Evolutionary conservation across 129 eudicot genomes (phyloP), one percentile per base, ranked within the genome.

Genomic region (Sambucus nigra): DNA sequence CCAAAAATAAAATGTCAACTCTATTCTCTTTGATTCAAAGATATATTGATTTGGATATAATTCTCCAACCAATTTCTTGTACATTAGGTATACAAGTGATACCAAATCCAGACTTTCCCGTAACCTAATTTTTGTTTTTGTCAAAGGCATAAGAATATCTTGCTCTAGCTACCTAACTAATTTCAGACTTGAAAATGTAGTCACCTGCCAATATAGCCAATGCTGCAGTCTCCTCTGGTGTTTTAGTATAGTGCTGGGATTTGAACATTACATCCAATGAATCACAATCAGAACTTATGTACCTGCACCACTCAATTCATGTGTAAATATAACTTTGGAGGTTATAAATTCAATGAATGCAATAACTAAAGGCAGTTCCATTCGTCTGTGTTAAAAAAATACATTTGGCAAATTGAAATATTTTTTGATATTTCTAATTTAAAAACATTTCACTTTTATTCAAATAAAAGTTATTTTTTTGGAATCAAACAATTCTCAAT

Each of bases 231-330:
- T 71, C 82, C 46, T 84, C 85, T 2, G 77, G 73, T 20, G 85
- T 70, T 60, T 66, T 70, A 4, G 77, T 73, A 51, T 69, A 84
- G 17, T 66, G 61, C 29, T 76, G 84, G 25, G 32, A 2, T 4
- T 71, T 35, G 39, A 51, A 80, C 53, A 84, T 60, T 28, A 80
- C 80, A 2, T 73, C 60, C n/a, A 84, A 40, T 1, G 94, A 76
- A 69, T 84, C 85, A 59, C 94, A 84, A 49, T 84, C 88, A 1
- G 88, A 55, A 50, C 66, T 71, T 8, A 84, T 84, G 78, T 84
- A 84, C 56, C 88, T 84, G 73, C 60, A 59, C 7, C 55, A 25
- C 38, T 5, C 39, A 59, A 54, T 46, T 16, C 11, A 19, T 24
- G 60, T 40, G 17, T 19, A 53, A 53, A 28, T 45, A 0, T 14